Conservation (phyloP, 257 asterid genomes). For the Striga asiatica region DNA sequence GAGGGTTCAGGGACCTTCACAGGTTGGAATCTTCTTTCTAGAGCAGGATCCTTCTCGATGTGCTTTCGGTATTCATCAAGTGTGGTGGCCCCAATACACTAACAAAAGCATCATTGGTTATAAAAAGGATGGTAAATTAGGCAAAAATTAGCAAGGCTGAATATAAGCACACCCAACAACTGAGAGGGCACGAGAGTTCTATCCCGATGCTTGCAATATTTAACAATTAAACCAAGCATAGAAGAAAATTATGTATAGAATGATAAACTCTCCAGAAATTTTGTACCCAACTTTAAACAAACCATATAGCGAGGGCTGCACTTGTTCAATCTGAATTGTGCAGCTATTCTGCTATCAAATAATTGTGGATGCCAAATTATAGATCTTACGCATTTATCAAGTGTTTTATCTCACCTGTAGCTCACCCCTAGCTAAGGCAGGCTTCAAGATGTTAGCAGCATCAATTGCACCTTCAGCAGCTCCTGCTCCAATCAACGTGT, state of each 20-base stretch:
- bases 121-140: background rate
- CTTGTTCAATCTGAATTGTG: background rate
- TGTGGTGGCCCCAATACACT: constrained; percentile 98
- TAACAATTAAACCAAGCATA: too few species aligned
- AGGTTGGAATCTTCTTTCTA: constrained; percentile 94
- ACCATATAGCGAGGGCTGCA: background rate
- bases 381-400: constrained; percentile 26
- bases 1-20: constrained; percentile 96
- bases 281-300: background rate
- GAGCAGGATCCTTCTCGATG: constrained; percentile 92
- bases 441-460: constrained; percentile 94
- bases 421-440: constrained; percentile 94
- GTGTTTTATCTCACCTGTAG: constrained; percentile 52
- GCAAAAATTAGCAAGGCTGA: background rate
- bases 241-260: background rate
- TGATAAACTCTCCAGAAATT: background rate
- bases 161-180: too few species aligned
- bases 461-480: constrained; percentile 98
- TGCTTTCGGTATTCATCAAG: constrained; percentile 85
- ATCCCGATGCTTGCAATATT: too few species aligned
- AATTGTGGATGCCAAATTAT: background rate
- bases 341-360: background rate
- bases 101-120: constrained; percentile 10
- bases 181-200: too few species aligned
- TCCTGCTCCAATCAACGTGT: constrained; percentile 96